Base-by-base conservation (phyloP, 2,329 filamentous ascomycete species). In the Aspergillus intermedius region DNA sequence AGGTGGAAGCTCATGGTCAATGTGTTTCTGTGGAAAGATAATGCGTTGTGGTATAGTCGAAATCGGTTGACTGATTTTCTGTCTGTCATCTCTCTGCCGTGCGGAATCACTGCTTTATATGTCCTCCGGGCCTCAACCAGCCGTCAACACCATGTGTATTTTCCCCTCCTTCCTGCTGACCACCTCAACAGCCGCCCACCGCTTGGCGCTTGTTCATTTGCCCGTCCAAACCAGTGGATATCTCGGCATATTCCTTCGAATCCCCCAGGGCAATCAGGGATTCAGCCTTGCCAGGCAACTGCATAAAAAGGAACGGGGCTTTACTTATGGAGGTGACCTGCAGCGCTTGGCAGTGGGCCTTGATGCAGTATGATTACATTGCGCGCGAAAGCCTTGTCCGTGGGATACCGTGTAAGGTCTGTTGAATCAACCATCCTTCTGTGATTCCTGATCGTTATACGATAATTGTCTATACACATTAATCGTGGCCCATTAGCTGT, bases 1-100 rank as follows among this genome's bases (percentile, higher is more conserved):
- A 34, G 13, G 39, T 59, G 55, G 52, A 59, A 59, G 39, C 50
- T 52, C 57, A 59, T 59, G 40, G 25, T 59, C 48, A 32, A 35
- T 37, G 34, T n/a, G 13, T 17, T 37, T 37, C 8, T 37, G 25
- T 30, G 25, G 34, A 8, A 37, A 19, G 34, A 17, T 37, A 37
- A 10, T 7, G 34, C 34, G 34, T 37, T 8, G n/a, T n/a, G 12
- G 10, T 30, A 30, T 30, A 30, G 4, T 12, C 10, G 25, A 30
- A 30, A 30, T 12, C 4, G 25, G 9, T 30, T 30, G 25, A 12
- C 10, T 30, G 25, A 22, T 30, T 9, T 28, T 28, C 9, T 37
- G 12, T 37, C n/a, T 37, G 34, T 17, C 12, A 5, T 37, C n/a
- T 37, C 9, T 17, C 5, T 17, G 25, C 25, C 4, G 25, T 4